Percentiles rank a stretch among this genome's conserved stretches.
phyloP scores from a whole-genome alignment of 345 rosid genomes.

The Gynandropsis gynandra region DNA sequence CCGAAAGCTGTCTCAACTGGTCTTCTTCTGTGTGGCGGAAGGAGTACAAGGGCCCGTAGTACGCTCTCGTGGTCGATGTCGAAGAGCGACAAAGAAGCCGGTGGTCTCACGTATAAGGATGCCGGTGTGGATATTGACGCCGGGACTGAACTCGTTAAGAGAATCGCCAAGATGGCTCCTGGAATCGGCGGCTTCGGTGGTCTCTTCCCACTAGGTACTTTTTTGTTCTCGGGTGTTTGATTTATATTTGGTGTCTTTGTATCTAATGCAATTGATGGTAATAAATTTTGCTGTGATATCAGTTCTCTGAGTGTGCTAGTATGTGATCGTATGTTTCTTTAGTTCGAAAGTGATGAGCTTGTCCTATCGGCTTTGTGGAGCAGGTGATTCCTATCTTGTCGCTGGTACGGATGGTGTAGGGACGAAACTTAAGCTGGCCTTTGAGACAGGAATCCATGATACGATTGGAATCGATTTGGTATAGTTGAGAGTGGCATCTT shows the following conservation, averaged over 20 bases:
- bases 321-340: background rate
- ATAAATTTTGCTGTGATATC: too few relatives aligned
- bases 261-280: too few relatives aligned
- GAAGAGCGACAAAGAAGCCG: conserved; percentile 19
- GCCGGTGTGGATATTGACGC: conserved; percentile 97
- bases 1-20: too few relatives aligned
- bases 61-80: conserved; percentile 22
- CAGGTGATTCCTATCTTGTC: conserved; percentile 87
- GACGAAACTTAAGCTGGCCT: conserved; percentile 87
- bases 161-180: conserved; percentile 89
- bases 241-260: background rate
- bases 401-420: conserved; percentile 99
- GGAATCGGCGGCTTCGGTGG: conserved; percentile 95
- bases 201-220: conserved; percentile 83
- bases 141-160: conserved; percentile 71
- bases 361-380: too few relatives aligned
- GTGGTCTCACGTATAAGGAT: conserved; percentile 62
- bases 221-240: background rate
- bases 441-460: conserved; percentile 83
- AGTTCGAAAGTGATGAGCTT: too few relatives aligned
- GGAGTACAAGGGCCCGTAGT: conserved; percentile 3
- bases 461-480: conserved; percentile 95
- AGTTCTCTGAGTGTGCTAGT: background rate
- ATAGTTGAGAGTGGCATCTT: conserved; percentile 1
- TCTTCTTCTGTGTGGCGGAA: background rate